Evolutionary conservation across 306 rosid genomes (phyloP).

Genomic region (Cicer pinnatifidum): DNA sequence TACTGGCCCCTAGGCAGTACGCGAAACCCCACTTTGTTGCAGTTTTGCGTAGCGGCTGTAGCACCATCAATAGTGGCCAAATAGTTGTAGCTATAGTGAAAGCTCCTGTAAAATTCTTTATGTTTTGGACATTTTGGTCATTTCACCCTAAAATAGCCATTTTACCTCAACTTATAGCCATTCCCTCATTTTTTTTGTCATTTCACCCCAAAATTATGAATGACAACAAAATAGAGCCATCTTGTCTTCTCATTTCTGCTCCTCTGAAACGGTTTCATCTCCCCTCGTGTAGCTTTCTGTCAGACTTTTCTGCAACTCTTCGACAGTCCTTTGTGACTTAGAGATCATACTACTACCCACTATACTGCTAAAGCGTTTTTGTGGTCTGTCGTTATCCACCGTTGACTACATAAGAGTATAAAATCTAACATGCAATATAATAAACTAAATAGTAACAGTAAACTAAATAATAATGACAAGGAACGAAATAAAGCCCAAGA

Average conservation of each 20-base stretch:
- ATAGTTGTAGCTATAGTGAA: not conserved
- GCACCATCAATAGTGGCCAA: not conserved
- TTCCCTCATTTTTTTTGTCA: not conserved
- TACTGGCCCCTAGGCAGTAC: not conserved
- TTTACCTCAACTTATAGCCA: not conserved
- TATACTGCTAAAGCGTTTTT: too few species aligned
- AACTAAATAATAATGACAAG: too few species aligned
- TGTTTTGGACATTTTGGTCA: constrained; percentile 1
- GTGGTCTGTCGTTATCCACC: too few species aligned
- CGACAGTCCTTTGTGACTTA: not conserved
- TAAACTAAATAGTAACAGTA: too few species aligned
- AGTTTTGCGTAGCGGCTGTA: not conserved
- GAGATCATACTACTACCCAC: too few species aligned
- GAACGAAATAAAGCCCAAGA: too few species aligned
- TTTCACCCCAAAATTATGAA: constrained; percentile 1
- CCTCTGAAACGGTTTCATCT: not conserved
- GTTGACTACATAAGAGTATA: too few species aligned
- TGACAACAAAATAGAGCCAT: not conserved
- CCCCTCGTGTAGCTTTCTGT: not conserved
- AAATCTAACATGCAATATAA: too few species aligned
- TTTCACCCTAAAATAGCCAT: constrained; percentile 2
- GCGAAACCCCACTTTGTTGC: not conserved
- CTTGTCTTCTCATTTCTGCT: not conserved
- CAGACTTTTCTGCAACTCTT: not conserved
- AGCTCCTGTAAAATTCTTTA: not conserved